Conservation (phyloP, 2,329 filamentous ascomycete genomes). For the Mariannaea elegans region DNA sequence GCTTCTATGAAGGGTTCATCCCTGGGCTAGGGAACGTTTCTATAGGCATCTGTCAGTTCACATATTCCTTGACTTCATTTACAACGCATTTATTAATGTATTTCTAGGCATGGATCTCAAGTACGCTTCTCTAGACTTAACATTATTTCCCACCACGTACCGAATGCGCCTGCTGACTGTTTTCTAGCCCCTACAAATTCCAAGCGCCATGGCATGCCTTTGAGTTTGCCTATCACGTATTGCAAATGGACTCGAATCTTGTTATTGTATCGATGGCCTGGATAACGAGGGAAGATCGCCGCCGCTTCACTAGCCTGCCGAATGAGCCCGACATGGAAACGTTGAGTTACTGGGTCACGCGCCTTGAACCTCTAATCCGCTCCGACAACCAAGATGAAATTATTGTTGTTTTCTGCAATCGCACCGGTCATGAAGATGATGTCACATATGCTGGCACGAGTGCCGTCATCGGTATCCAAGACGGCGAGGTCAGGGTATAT, state of each 20-base stretch:
- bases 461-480: slow-evolving; percentile 71
- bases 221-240: slow-evolving; percentile 63
- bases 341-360: slow-evolving; percentile 77
- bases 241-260: slow-evolving; percentile 65
- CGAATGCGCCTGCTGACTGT: slow-evolving; percentile 14
- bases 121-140: slow-evolving; percentile 45
- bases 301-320: slow-evolving; percentile 55
- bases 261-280: slow-evolving; percentile 82
- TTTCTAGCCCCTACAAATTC: slow-evolving; percentile 48
- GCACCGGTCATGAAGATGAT: slow-evolving; percentile 72
- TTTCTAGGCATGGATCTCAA: slow-evolving; percentile 62
- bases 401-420: slow-evolving; percentile 76
- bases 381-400: slow-evolving; percentile 64
- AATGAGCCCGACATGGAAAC: slow-evolving; percentile 76
- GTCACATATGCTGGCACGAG: slow-evolving; percentile 79
- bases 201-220: slow-evolving; percentile 50
- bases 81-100: neutral
- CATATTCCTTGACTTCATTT: neutral
- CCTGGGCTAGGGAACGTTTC: slow-evolving; percentile 60
- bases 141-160: too few species aligned
- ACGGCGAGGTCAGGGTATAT: slow-evolving; percentile 73
- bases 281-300: slow-evolving; percentile 68
- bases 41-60: slow-evolving; percentile 64
- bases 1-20: slow-evolving; percentile 59
- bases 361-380: slow-evolving; percentile 72